Base-by-base conservation (phyloP, 768 basidiomycete genomes). In the Rhodotorula kratochvilovae region DNA sequence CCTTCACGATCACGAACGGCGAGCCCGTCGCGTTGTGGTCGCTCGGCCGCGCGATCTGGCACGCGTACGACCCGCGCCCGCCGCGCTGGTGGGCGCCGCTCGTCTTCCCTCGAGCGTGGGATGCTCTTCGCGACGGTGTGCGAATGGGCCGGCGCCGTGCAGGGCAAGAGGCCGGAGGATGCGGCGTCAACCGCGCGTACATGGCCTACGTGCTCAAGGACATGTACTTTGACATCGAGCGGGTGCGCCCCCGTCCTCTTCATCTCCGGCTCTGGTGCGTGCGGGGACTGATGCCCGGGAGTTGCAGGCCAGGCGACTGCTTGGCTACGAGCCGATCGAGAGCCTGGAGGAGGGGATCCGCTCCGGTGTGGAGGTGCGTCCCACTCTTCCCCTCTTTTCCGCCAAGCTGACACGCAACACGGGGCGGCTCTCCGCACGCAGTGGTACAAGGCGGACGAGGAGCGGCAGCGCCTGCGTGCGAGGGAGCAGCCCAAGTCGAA, bases 11-110 rank as follows among this genome's bases (percentile, higher is more conserved):
- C 81, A 92, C 93, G 68, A 98, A 98, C 78, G 92, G 93, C 73
- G 95, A 99, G 79, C 95, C 94, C 2, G 84, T 88, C 63, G 90
- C 91, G 80, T 96, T 97, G 83, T 99, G 95, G 95, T 92, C 95
- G 81, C 88, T 95, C 78, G 85, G 87, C 31, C 85, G 91, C 6
- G 80, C 85, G 1, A 81, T 96, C 33, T 98, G 91, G 91, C 81
- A 83, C 42, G 83, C 85, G 27, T 84, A 90, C 62, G 71, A 82
- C 68, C 31, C 77, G 83, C 70, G 83, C 70, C 65, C 78, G 25
- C 67, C 55, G 15, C 25, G 36, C 8, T 70, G 51, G 39, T 59
- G 46, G 46, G 48, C 48, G 11, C 60, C 58, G 25, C 16, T 74
- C n/a, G 45, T 48, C 21, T 23, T 79, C 1, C 76, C 0, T 53